Conservation (phyloP, 441 rosid species). For the Croton setiger region DNA sequence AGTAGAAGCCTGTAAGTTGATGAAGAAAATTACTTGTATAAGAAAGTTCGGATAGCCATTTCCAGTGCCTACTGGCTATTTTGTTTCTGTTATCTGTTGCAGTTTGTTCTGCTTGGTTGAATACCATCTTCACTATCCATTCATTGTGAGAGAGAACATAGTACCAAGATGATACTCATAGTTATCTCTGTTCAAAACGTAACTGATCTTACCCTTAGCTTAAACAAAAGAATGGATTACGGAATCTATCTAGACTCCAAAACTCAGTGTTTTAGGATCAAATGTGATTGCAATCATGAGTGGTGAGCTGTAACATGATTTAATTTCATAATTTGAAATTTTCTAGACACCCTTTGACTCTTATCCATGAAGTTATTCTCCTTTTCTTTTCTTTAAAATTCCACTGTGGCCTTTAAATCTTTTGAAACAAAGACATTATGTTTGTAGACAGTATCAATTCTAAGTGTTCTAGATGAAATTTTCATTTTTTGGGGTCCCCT, state of each 20-base stretch:
- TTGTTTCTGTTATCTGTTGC: background rate
- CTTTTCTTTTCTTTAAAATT: background rate
- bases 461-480: background rate
- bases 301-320: background rate
- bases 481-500: background rate
- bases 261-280: background rate
- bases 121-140: background rate
- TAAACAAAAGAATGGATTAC: no score
- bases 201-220: background rate
- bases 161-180: background rate
- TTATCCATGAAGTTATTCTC: background rate
- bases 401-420: background rate
- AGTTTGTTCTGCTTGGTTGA: background rate
- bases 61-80: background rate
- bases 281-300: background rate
- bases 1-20: background rate
- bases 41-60: background rate
- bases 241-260: background rate
- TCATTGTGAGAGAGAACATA: background rate
- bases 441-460: no score
- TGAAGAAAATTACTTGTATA: background rate
- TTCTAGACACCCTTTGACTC: background rate
- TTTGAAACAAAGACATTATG: background rate
- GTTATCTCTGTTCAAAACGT: background rate
- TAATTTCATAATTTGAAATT: background rate